Base-by-base conservation (phyloP, 768 basidiomycete genomes). In the Termitomyces sp. region DNA sequence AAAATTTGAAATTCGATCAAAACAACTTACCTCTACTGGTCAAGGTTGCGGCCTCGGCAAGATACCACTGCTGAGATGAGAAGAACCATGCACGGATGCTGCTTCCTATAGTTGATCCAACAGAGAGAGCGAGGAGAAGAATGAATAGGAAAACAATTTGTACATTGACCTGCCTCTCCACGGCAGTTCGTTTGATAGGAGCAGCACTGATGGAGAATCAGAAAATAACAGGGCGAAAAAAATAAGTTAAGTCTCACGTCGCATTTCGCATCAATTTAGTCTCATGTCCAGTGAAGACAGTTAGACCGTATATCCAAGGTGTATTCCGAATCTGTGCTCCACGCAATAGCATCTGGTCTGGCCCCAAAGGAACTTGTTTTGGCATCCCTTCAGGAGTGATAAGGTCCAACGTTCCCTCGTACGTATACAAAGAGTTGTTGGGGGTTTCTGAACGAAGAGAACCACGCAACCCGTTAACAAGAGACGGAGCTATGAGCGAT, bases 221-320 rank as follows among this genome's bases (percentile, higher is more conserved):
- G 24, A 33, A 26, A 22, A 16, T 7, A 20, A 22, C 6, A 56
- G 30, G 3, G 46, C 16, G 44, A 33, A 33, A 14, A 26, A 54
- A 8, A n/a, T 18, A 45, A 30, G 40, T 11, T 36, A 38, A 26
- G 0, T 77, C 92, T 75, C 67, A 94, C 94, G 95, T 98, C 44
- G 97, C 96, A 66, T 98, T 98, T 58, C 92, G 83, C 94, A 98
- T 95, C 38, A 99, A 72, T 71, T 99, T 99, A 20, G 97, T 98
- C 76, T 99, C 95, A 67, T 98, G 97, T 0, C 97, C 97, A 0
- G 94, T 96, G 65, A 94, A 98, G 43, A 98, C 90, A 35, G 87
- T 88, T 8, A 99, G 68, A 13, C 95, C 96, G 70, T 98, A 98
- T 30, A 91, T 83, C 97, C 97, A 99, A 9, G 89, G 86, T 2